Base-by-base conservation (phyloP, 306 rosid genomes). In the Luffa aegyptiaca region DNA sequence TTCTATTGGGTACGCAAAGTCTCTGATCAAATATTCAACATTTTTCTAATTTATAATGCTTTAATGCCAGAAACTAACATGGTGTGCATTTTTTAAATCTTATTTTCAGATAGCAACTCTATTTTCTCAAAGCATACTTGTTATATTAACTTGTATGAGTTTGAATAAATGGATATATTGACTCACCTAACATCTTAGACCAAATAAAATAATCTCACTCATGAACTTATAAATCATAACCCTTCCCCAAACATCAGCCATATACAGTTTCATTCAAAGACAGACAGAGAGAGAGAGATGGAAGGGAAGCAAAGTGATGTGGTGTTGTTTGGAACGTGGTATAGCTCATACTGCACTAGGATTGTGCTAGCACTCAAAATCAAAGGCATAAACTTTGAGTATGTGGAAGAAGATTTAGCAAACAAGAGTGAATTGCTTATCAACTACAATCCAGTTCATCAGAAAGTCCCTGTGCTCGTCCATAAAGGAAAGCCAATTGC, bases 371-470 rank as follows among this genome's bases (percentile, higher is more conserved):
- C 88, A 85, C 85, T 84, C 33, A 77, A 80, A 80, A 70, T 88
- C 16, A 88, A 86, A 83, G 86, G 87, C 79, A 78, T 86, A 80
- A 78, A 82, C 35, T 87, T 84, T 69, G 84, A 79, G 46, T 85
- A 82, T 2, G 80, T 76, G 31, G 85, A 87, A 65, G 86, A 87
- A 82, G 82, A 89, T 33, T 52, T 89, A 3, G 5, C 18, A 79
- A 80, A 81, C 76, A 89, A 88, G 65, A 86, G 86, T 31, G 77
- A 84, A 36, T 53, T 73, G n/a, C 84, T 87, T 11, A 51, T 89
- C 35, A n/a, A 49, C 68, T 55, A 80, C 77, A 84, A 89, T 58
- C 89, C 85, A 62, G 82, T 78, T 64, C 87, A 84, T 46, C 70
- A 80, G 31, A 83, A 84, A 55, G 85, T 88, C 42, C 85, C 86